These are phyloP conservation scores for Strigomonas oncopelti DNA, from an alignment of 208 protist genomes.

Conservation along the genomic window DNA sequence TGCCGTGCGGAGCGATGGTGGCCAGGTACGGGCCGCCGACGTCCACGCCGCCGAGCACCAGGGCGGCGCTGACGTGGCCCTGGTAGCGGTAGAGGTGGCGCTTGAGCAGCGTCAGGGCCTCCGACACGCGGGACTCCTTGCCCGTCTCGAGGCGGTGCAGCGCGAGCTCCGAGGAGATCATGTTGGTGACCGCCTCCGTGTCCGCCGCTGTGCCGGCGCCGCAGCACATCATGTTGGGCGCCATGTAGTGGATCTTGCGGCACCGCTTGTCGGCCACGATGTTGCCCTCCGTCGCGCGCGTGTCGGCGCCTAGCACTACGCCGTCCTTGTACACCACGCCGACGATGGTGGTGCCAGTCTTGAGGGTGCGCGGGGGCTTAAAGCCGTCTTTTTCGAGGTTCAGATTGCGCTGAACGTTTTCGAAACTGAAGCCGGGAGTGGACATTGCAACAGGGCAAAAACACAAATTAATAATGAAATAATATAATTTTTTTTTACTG, in stretches of 20 bases:
- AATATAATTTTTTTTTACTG: no score
- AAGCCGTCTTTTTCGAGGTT: constrained; percentile 72
- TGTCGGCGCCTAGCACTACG: constrained; percentile 99
- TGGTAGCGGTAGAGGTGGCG: constrained; percentile 98
- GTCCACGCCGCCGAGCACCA: constrained; percentile 99
- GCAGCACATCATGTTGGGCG: constrained; percentile 99
- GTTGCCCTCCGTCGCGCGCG: constrained; percentile 97
- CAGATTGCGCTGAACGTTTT: constrained; percentile 90
- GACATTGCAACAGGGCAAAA: neutral
- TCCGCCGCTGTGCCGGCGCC: constrained; percentile 99
- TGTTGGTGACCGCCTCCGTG: constrained; percentile 93
- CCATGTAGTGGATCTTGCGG: constrained; percentile 99
- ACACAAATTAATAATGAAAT: neutral
- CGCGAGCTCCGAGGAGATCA: constrained; percentile 93
- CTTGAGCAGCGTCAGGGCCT: constrained; percentile 97
- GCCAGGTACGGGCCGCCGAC: constrained; percentile 95
- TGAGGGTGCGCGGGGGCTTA: constrained; percentile 82
- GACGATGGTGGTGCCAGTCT: constrained; percentile 99
- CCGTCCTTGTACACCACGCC: constrained; percentile 98
- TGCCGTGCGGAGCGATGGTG: constrained; percentile 98
- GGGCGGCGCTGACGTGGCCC: constrained; percentile 97
- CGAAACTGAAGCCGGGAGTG: constrained; percentile 89
- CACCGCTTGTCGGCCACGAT: constrained; percentile 99
- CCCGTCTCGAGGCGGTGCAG: constrained; percentile 95
- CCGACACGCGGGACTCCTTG: constrained; percentile 93